Percentiles rank a stretch among this genome's conserved stretches.
These are phyloP conservation scores for Trichoderma cornu-damae DNA, from an alignment of 2,329 filamentous ascomycete genomes.

Conservation along the genomic window DNA sequence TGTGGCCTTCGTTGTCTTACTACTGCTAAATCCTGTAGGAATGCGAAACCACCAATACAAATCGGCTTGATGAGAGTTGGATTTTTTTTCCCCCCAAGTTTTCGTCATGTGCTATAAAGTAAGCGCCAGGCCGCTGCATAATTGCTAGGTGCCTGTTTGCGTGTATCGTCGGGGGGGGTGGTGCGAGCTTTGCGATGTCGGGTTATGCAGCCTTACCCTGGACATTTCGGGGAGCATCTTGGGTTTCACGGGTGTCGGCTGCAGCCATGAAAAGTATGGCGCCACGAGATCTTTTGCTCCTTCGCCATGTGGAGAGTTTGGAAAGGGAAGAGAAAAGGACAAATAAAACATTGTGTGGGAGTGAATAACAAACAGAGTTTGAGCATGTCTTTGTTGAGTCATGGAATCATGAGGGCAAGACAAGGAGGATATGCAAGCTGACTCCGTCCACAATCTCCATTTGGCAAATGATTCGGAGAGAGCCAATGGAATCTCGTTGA, in stretches of 20 bases:
- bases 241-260: background rate
- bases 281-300: background rate
- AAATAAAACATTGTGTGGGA: too few relatives aligned
- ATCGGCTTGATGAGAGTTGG: background rate
- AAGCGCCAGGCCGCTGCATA: background rate
- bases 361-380: too few relatives aligned
- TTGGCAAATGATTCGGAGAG: too few relatives aligned
- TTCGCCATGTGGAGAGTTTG: background rate
- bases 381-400: background rate
- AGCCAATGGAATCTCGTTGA: too few relatives aligned
- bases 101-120: background rate
- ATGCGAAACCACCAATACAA: background rate
- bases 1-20: background rate
- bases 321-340: background rate
- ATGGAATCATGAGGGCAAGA: background rate
- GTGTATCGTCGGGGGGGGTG: too few relatives aligned
- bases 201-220: background rate
- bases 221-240: too few relatives aligned
- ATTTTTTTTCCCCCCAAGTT: background rate
- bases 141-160: too few relatives aligned
- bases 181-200: too few relatives aligned
- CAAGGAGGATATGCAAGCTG: background rate
- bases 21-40: background rate
- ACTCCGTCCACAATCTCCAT: background rate
- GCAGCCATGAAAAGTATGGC: background rate